phyloP scores from a whole-genome alignment of 1,284 basidiomycete species.

The Heterobasidion occidentale region DNA sequence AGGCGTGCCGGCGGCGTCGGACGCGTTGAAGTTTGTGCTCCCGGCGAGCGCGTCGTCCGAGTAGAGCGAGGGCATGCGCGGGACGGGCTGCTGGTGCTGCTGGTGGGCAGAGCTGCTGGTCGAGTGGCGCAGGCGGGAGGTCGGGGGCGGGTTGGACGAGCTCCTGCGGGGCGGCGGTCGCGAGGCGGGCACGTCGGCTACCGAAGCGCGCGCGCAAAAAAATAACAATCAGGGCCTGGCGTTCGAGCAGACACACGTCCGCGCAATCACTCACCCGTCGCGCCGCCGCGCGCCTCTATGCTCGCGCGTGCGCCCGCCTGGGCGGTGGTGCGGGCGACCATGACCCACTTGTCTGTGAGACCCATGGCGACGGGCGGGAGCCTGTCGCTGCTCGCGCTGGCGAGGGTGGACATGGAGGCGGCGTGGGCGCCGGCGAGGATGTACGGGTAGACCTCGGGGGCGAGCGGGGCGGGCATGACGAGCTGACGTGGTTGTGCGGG shows the following conservation, averaged over 20 bases:
- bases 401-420: not conserved
- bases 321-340: conserved; percentile 8
- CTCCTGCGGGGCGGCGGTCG: conserved; percentile 9
- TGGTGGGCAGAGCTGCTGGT: not conserved
- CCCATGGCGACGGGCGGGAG: not conserved
- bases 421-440: not conserved
- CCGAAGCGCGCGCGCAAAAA: not conserved
- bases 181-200: not conserved
- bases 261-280: not conserved
- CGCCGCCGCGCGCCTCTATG: not conserved
- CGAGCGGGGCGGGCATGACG: conserved; percentile 49
- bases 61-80: not conserved
- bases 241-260: not conserved
- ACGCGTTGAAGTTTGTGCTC: not conserved
- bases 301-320: too few species aligned
- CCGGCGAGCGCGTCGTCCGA: not conserved
- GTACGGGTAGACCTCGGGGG: conserved; percentile 24
- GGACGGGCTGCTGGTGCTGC: not conserved
- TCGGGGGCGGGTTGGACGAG: conserved; percentile 7
- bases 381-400: not conserved
- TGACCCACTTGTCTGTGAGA: conserved; percentile 22
- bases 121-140: conserved; percentile 3
- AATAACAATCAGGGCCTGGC: not conserved
- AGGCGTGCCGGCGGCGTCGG: not conserved
- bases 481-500: conserved; percentile 51